Evolutionary conservation across 2,329 filamentous ascomycete species (phyloP), one percentile per base, ranked within the genome.

Genomic region (Colletotrichum shisoi): DNA sequence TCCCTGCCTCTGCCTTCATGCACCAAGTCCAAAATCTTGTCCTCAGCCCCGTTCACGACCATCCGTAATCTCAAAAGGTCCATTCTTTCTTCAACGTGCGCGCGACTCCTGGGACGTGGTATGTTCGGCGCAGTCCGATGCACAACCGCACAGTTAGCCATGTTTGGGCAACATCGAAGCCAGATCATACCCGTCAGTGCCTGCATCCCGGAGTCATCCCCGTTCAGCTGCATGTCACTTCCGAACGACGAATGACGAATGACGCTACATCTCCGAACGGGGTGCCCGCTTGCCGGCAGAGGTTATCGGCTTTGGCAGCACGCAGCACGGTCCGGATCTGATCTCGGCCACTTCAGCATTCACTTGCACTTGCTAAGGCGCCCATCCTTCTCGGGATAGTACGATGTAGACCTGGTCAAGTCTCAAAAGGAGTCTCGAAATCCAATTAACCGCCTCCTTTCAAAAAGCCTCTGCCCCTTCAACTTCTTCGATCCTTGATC

Each of bases 1-100:
- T 64, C 61, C 64, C 54, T 67, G 64, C 49, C 64, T 64, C 54
- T 63, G 52, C 54, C 64, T 67, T 64, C 49, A 56, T 67, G 64
- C 53, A 67, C 44, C 17, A 42, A 27, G 56, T 62, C 44, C 64
- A 45, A 64, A 64, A 64, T 59, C 64, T 49, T 51, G 61, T 64
- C 51, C 52, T 62, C 48, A 21, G 54, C 54, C 21, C 54, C 61
- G n/a, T 67, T 51, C 40, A 39, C 17, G 24, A 21, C 53, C 61
- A 56, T 56, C 27, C 48, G 53, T 54, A 64, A 67, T 59, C 53
- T 59, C 48, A 31, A 48, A 51, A 42, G 53, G 40, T 53, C 52
- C 63, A 63, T 63, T 57, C 44, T 54, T 59, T 48, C 54, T 19
- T 59, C 44, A 39, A 49, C 34, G 40, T 45, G 15, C 45, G 21